phyloP scores from a whole-genome alignment of 805 yeast species.

The Crinitomyces ghanaensis region DNA sequence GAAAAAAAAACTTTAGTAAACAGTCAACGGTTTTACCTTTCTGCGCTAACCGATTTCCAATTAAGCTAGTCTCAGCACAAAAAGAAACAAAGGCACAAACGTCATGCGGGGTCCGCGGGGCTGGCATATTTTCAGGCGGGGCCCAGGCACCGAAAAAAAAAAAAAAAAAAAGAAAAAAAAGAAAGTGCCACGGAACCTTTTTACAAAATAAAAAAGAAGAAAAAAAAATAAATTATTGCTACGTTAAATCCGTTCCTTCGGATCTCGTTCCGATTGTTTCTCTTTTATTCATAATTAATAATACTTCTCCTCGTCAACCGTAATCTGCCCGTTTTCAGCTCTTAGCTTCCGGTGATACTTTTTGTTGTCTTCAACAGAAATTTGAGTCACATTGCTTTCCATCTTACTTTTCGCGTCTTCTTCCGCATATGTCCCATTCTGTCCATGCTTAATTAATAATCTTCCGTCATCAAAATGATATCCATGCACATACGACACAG shows the following conservation, averaged over 20 bases:
- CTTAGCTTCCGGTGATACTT: conserved; percentile 1
- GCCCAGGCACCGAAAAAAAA: too few relatives aligned
- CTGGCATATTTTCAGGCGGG: too few relatives aligned
- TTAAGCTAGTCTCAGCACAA: neutral
- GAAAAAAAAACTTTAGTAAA: too few relatives aligned
- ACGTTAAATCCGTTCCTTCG: neutral
- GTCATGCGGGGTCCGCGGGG: too few relatives aligned
- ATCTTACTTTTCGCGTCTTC: too few relatives aligned
- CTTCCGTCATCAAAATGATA: neutral
- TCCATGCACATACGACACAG: conserved; percentile 5
- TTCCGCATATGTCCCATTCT: conserved; percentile 7
- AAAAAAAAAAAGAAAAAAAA: neutral
- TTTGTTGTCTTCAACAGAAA: neutral
- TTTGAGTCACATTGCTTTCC: conserved; percentile 3
- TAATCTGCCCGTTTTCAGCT: neutral
- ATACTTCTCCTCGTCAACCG: conserved; percentile 1
- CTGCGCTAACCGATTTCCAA: too few relatives aligned
- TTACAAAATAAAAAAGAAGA: neutral
- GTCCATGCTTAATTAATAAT: neutral
- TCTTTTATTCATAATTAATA: neutral
- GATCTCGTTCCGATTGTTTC: neutral
- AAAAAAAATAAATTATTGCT: neutral
- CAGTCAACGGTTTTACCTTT: too few relatives aligned
- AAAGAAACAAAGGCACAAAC: neutral
- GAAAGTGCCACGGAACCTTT: neutral